Evolutionary conservation across 495 filamentous ascomycete species (phyloP), one percentile per base, ranked within the genome.

Genomic region (Talaromyces adpressus): DNA sequence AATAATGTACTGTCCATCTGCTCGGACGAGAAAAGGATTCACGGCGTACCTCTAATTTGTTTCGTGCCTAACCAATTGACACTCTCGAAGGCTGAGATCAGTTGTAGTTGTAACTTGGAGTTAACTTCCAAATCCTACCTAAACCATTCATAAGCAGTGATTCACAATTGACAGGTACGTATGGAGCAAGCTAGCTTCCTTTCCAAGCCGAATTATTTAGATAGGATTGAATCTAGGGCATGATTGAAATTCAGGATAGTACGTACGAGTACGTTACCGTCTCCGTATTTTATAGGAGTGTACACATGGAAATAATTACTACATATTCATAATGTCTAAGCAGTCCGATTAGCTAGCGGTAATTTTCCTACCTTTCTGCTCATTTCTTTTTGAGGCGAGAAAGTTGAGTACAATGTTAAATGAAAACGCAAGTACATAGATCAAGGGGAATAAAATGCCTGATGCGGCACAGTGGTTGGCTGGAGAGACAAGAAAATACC

Each of bases 1-100:
- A 56, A 56, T 56, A 14, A 29, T 29, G 20, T 27, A 56, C 22
- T 56, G 52, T 29, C 52, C 12, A 9, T 14, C 52, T 56, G 20
- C 52, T 27, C 27, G 6, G 22, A 29, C 27, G 9, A 56, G 23
- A 16, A 29, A 27, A 16, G 52, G 16, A 25, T 29, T 27, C 52
- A 29, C 22, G 14, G 9, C 52, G 20, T 25, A 27, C 9, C 11
- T 14, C 27, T 56, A 9, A 25, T 56, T 56, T 22, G 27, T n/a
- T 58, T 18, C 29, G 56, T 58, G 56, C 56, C 56, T 58, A 58
- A 58, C 56, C 56, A 58, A 58, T 58, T 58, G 56, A 18, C 56
- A 36, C 14, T 36, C 56, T 36, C 3, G 14, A 32, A 36, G 27
- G 23, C 16, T 30, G 29, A 36, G 27, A 20, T 34, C 27, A 20